Conservation (phyloP, 1,284 basidiomycete genomes). For the Tilletia indica region DNA sequence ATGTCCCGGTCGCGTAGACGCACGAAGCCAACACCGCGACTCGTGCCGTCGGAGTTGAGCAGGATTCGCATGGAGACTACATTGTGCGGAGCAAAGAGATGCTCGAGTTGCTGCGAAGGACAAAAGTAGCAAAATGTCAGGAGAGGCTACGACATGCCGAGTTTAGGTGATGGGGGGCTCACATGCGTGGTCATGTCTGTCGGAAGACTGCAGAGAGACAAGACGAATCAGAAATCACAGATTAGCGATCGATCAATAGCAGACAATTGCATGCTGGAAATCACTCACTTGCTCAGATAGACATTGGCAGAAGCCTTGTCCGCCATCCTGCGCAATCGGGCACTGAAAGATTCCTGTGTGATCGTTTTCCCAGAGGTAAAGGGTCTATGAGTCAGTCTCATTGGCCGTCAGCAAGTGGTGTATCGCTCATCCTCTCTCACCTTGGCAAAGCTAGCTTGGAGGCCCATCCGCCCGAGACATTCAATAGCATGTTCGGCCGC, state of each 20-base stretch:
- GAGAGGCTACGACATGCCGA: background rate
- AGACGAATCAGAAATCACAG: background rate
- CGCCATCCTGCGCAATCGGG: constrained; percentile 39
- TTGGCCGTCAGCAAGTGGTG: background rate
- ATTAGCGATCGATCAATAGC: background rate
- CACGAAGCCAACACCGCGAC: constrained; percentile 45
- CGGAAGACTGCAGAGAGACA: background rate
- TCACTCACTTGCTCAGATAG: constrained; percentile 39
- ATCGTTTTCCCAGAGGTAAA: background rate
- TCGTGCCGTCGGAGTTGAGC: constrained; percentile 37
- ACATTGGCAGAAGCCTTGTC: constrained; percentile 42
- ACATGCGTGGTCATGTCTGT: constrained; percentile 14
- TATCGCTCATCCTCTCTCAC: constrained; percentile 17
- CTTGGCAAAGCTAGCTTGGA: constrained; percentile 41
- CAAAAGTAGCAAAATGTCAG: constrained; percentile 7
- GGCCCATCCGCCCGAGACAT: constrained; percentile 36
- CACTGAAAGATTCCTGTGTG: constrained; percentile 37
- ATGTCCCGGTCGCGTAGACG: constrained; percentile 35
- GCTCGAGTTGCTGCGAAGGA: constrained; percentile 36
- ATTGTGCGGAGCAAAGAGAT: constrained; percentile 43
- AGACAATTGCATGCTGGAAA: background rate
- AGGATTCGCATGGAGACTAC: constrained; percentile 46
- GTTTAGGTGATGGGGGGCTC: background rate
- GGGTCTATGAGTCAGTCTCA: background rate
- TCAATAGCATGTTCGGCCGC: constrained; percentile 39